Evolutionary conservation across 169 alveolate species (phyloP), one percentile per base, ranked within the genome.

Genomic region (Cryptosporidium baileyi): DNA sequence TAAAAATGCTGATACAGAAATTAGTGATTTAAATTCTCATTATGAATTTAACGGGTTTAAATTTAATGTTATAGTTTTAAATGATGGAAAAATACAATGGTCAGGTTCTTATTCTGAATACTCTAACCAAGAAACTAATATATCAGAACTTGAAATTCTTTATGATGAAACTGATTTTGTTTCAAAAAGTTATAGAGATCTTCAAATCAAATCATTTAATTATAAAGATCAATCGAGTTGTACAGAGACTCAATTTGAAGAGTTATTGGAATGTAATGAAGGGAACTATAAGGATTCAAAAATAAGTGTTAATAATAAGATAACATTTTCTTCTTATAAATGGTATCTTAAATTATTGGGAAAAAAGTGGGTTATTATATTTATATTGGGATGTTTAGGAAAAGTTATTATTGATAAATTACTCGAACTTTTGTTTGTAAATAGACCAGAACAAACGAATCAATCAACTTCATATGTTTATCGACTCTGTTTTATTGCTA

Each of bases 321-420:
- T 30, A 26, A 26, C 43, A 47, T 67, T 74, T 57, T 74, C 74
- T 11, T 74, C 85, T 9, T 74, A 74, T 41, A 17, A n/a, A n/a
- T 74, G 85, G 85, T 74, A 74, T 51, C 54, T 74, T 22, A 32
- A 26, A 38, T 32, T 74, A 22, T 19, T 74, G 24, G 85, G 85
- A 19, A 15, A 19, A 40, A 51, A 51, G 34, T 74, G 85, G 85
- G 59, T 57, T 34, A 38, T 19, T 54, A 54, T 54, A 4, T 74
- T 74, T 54, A 26, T 54, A 7, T 9, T 74, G 6, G 85, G 85
- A 74, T 54, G 85, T 54, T 34, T 74, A 38, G 17, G 30, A 6
- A 74, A 74, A 38, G 67, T 74, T 24, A 32, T 38, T 22, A 74
- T 74, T 19, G 85, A 74, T 19, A 74, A 57, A 36, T 17, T 74